Conservation (phyloP, 805 yeast genomes). For the Candida pini region DNA sequence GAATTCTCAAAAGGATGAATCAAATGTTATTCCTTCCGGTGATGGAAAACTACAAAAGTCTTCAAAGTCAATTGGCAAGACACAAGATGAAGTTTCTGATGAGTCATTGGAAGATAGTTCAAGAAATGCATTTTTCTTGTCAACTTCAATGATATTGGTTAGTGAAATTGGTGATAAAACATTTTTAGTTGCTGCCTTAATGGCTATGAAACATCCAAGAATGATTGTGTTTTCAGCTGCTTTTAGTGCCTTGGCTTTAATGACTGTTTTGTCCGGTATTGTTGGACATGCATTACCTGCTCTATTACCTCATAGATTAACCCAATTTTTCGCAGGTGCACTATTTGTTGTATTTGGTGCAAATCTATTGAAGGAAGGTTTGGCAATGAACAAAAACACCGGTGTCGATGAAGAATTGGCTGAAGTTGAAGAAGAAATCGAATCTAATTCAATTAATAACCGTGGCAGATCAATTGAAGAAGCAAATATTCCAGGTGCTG, state of each 20-base stretch:
- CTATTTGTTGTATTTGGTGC: conserved; percentile 80
- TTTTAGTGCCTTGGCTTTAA: conserved; percentile 73
- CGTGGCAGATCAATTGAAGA: conserved; percentile 54
- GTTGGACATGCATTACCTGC: conserved; percentile 90
- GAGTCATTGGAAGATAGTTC: conserved; percentile 13
- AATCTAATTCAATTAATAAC: conserved; percentile 49
- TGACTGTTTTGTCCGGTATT: conserved; percentile 88
- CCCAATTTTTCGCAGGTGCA: conserved; percentile 76
- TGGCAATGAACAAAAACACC: conserved; percentile 68
- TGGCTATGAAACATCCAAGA: conserved; percentile 94
- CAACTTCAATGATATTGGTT: conserved; percentile 87
- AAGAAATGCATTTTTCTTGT: conserved; percentile 62
- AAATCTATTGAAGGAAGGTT: conserved; percentile 73
- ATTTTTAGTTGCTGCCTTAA: conserved; percentile 89
- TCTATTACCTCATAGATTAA: conserved; percentile 69
- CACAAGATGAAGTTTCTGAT: conserved; percentile 6
- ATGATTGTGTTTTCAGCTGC: conserved; percentile 84
- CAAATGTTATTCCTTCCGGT: conserved; percentile 9
- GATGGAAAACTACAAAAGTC: no score
- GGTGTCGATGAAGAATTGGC: conserved; percentile 96
- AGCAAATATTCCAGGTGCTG: conserved; percentile 30
- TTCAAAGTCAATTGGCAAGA: no score
- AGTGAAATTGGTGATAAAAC: conserved; percentile 98
- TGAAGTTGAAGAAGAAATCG: conserved; percentile 93
- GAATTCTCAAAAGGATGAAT: conserved; percentile 8